Percentiles rank a stretch among this genome's conserved stretches.
Conservation (phyloP, 495 filamentous ascomycete genomes). For the Neurospora discreta region DNA sequence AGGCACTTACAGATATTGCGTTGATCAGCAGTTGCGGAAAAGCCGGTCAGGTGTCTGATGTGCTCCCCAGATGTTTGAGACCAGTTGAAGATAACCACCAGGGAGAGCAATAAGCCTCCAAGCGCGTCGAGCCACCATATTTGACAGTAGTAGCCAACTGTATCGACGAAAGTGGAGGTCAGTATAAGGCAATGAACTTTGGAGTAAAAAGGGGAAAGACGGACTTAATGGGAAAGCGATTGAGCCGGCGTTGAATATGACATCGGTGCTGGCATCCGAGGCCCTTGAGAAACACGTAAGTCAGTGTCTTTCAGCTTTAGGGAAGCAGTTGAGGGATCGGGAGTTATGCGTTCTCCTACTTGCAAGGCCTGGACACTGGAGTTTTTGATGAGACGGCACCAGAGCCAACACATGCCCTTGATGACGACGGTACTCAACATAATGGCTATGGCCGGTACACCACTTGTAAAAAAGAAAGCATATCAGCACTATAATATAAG, state of each 20-base stretch:
- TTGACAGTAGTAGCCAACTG: slow-evolving; percentile 62
- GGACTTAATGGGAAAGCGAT: slow-evolving; percentile 71
- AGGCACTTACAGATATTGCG: slow-evolving; percentile 51
- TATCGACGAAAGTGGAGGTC: not conserved
- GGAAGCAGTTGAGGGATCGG: too few species aligned
- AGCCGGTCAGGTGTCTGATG: slow-evolving; percentile 74
- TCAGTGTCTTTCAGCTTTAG: slow-evolving; percentile 29
- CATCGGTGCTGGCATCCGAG: slow-evolving; percentile 33
- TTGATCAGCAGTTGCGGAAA: slow-evolving; percentile 67
- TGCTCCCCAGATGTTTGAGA: slow-evolving; percentile 61
- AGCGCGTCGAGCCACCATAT: slow-evolving; percentile 83
- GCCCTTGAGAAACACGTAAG: slow-evolving; percentile 41
- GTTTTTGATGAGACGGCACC: slow-evolving; percentile 82
- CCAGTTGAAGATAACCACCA: slow-evolving; percentile 84
- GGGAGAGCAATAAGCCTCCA: slow-evolving; percentile 69
- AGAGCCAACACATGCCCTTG: slow-evolving; percentile 78
- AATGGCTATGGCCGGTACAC: slow-evolving; percentile 62
- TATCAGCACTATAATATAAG: not conserved
- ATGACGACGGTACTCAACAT: slow-evolving; percentile 76
- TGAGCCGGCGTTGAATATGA: slow-evolving; percentile 86
- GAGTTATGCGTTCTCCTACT: slow-evolving; percentile 25
- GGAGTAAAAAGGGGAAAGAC: slow-evolving; percentile 15
- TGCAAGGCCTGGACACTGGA: slow-evolving; percentile 74
- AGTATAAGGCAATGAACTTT: not conserved
- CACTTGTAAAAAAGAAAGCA: slow-evolving; percentile 15